Evolutionary conservation across 2,329 filamentous ascomycete genomes (phyloP).

Genomic region (Coleophoma cylindrospora): DNA sequence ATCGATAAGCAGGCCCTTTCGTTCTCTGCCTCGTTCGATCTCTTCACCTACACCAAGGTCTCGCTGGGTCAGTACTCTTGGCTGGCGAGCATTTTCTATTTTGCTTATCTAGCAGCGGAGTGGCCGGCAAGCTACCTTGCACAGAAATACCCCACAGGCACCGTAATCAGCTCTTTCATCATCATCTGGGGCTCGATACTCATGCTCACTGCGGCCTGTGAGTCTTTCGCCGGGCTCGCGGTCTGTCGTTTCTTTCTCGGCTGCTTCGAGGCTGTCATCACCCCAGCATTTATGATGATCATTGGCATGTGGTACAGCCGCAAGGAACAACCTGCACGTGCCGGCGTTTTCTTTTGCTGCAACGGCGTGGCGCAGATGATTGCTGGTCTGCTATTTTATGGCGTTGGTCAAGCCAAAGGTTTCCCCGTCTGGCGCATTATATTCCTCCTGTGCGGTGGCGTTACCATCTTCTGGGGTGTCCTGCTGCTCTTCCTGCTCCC

Average conservation of each 20-base stretch:
- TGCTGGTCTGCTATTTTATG: slow-evolving; percentile 24
- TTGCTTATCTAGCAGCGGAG: background rate
- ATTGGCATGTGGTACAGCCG: slow-evolving; percentile 27
- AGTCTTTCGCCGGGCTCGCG: slow-evolving; percentile 16
- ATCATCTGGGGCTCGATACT: slow-evolving; percentile 7
- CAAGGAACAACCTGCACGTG: slow-evolving; percentile 14
- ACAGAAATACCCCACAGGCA: slow-evolving; percentile 37
- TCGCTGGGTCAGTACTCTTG: slow-evolving; percentile 30
- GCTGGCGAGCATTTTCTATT: slow-evolving; percentile 40
- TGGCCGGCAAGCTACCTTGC: slow-evolving; percentile 36
- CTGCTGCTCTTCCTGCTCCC: background rate
- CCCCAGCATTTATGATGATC: slow-evolving; percentile 27
- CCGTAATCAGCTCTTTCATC: slow-evolving; percentile 5
- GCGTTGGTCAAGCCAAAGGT: slow-evolving; percentile 23
- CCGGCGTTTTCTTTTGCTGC: slow-evolving; percentile 22
- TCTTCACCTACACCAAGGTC: background rate
- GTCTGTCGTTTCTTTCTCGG: slow-evolving; percentile 23
- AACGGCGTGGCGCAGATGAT: slow-evolving; percentile 23
- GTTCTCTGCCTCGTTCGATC: slow-evolving; percentile 9
- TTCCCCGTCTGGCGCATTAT: slow-evolving; percentile 46
- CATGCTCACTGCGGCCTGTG: slow-evolving; percentile 12
- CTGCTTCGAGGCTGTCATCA: slow-evolving; percentile 19
- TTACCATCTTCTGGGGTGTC: slow-evolving; percentile 33
- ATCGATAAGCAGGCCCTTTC: background rate
- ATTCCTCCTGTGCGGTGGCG: slow-evolving; percentile 36